Base-by-base conservation (phyloP, 139 green algal genomes). In the Helicosporidium sp. region DNA sequence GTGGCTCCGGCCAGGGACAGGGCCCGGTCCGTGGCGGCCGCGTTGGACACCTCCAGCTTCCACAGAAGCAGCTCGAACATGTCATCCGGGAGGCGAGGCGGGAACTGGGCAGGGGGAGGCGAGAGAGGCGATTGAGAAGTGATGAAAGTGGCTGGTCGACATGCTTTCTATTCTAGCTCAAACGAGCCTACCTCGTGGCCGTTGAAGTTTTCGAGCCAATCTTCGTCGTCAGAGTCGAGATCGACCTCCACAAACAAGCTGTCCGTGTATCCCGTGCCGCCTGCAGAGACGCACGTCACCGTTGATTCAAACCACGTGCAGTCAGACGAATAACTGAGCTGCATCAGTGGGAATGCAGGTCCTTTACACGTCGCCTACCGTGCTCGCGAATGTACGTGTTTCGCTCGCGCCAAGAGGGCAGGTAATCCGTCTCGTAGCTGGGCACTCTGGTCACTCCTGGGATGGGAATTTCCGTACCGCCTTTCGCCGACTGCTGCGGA, bases 201-300 rank as follows among this genome's bases (percentile, higher is more conserved):
- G 58, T 97, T 97, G 60, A 85, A 83, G 0, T 61, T 40, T 22
- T 63, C 54, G 36, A 97, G 68, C 86, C 88, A 97, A 28, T 73
- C 56, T 51, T 89, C 77, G 46, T 97, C 87, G 25, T 93, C 79
- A 1, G 75, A 59, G 51, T 97, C 87, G 41, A 97, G 64, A 43
- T 97, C 87, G 55, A 95, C 96, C 67, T 97, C 87, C 26, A 93
- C 70, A 20, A 64, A 33, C 3, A 28, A 51, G 25, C 54, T 53
- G 41, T 68, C 60, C 10, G 54, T 34, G 17, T 57, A 62, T 6
- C 45, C 52, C 35, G 37, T 24, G 5, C 60, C 52, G 17, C 42
- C 42, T 44, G 39, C 16, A 44, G 18, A 17, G 7, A 25, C 39
- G 23, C 39, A 44, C 10, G 18, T 18, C 39, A 44, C 7, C 20